Evolutionary conservation across 768 basidiomycete genomes (phyloP).

Genomic region (Russula sp.): DNA sequence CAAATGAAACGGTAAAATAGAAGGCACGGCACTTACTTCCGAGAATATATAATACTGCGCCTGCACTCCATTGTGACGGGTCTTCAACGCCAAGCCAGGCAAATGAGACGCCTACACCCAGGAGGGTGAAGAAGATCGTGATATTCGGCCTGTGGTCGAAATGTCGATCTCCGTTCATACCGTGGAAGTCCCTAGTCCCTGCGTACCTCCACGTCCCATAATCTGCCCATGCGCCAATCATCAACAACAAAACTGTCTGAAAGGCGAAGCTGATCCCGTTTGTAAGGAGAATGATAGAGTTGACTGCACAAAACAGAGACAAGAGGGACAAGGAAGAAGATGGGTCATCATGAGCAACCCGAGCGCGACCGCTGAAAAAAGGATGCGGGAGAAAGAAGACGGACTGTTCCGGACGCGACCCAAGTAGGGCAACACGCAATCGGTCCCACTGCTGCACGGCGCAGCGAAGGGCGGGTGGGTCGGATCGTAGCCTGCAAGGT

Average conservation of each 20-base stretch:
- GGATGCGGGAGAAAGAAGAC: conserved; percentile 25
- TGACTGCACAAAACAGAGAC: conserved; percentile 39
- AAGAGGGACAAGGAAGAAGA: background rate
- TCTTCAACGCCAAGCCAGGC: conserved; percentile 72
- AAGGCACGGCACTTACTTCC: conserved; percentile 43
- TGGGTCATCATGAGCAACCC: background rate
- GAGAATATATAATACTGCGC: conserved; percentile 55
- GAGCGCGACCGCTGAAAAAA: background rate
- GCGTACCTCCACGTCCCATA: conserved; percentile 71
- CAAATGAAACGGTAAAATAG: background rate
- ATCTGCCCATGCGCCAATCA: conserved; percentile 75
- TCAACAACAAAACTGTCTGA: conserved; percentile 58
- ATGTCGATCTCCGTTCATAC: background rate
- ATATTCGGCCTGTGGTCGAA: conserved; percentile 54
- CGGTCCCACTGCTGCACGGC: conserved; percentile 43
- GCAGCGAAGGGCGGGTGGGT: conserved; percentile 46
- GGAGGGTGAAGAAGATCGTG: conserved; percentile 64
- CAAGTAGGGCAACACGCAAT: conserved; percentile 62
- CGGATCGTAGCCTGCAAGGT: conserved; percentile 67
- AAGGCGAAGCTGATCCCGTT: conserved; percentile 77
- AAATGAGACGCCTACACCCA: conserved; percentile 64
- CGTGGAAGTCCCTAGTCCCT: background rate
- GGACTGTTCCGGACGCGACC: conserved; percentile 54
- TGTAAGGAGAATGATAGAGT: conserved; percentile 70
- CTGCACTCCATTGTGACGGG: conserved; percentile 57